Percentiles rank a stretch among this genome's conserved stretches.
Evolutionary conservation across 192 early-diverging fungal species (phyloP).

Genomic region (Lobulomyces angularis): DNA sequence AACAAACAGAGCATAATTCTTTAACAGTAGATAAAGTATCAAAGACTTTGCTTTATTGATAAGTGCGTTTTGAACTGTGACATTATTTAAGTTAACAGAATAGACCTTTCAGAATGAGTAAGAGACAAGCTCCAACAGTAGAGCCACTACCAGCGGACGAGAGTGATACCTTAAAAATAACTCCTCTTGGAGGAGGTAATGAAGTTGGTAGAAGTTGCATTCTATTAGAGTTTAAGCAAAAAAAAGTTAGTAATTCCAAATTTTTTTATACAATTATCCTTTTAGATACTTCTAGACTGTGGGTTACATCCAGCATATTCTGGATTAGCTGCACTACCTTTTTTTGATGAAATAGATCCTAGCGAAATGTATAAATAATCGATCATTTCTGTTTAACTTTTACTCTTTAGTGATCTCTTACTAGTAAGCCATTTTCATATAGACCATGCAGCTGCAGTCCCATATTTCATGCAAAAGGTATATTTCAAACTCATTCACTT

Average conservation of each 20-base stretch:
- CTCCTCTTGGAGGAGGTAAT: slow-evolving; percentile 90
- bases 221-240: slow-evolving; percentile 86
- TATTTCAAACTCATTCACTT: neutral
- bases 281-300: no score
- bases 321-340: slow-evolving; percentile 84
- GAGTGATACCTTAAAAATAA: slow-evolving; percentile 76
- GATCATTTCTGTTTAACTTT: slow-evolving; percentile 52
- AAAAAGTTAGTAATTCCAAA: slow-evolving; percentile 91
- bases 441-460: slow-evolving; percentile 91
- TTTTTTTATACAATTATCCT: slow-evolving; percentile 16
- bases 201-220: slow-evolving; percentile 94
- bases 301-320: slow-evolving; percentile 88
- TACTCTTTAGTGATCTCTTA: neutral
- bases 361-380: slow-evolving; percentile 76
- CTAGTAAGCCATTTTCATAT: slow-evolving; percentile 57
- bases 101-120: no score
- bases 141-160: slow-evolving; percentile 22
- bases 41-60: no score
- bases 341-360: slow-evolving; percentile 90
- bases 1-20: no score
- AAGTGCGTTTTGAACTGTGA: no score
- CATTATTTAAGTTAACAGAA: no score
- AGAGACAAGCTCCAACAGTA: no score
- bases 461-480: slow-evolving; percentile 92
- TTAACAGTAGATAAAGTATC: no score